Base-by-base conservation (phyloP, 106 monocot species). In the Allium cepa region DNA sequence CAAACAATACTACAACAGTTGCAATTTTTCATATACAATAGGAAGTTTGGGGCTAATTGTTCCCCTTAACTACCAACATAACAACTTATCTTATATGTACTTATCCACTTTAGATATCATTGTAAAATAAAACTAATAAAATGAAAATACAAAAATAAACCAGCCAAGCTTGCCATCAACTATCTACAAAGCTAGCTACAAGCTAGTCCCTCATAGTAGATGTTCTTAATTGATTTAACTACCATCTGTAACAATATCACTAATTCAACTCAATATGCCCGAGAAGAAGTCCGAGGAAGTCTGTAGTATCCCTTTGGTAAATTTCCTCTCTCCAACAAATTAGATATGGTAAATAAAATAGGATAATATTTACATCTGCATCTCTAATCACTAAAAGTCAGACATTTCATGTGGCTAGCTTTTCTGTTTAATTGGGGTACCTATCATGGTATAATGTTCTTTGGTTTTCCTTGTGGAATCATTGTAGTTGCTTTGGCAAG, bases 401-500 rank as follows among this genome's bases (percentile, higher is more conserved):
- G n/a, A n/a, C n/a, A n/a, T n/a, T n/a, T n/a, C n/a, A n/a, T n/a
- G n/a, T n/a, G n/a, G n/a, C n/a, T n/a, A n/a, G n/a, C n/a, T n/a
- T n/a, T n/a, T n/a, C n/a, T n/a, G n/a, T n/a, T n/a, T n/a, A n/a
- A n/a, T n/a, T n/a, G n/a, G n/a, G n/a, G n/a, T n/a, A n/a, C n/a
- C n/a, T n/a, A n/a, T n/a, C n/a, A n/a, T n/a, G n/a, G n/a, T n/a
- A n/a, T n/a, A n/a, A n/a, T n/a, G n/a, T n/a, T n/a, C n/a, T 52
- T 52, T 52, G 8, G 52, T 52, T 8, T 51, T 53, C 49, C 56
- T 49, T 63, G 45, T 16, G 59, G 26, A 47, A 52, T 26, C 22
- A 51, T 64, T 72, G 18, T 17, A 84, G 83, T 73, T 79, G 83
- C 17, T 84, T 84, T 77, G 85, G 85, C 18, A 85, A 85, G 60